phyloP scores from a whole-genome alignment of 257 asterid species.

The Solanum chmielewskii region DNA sequence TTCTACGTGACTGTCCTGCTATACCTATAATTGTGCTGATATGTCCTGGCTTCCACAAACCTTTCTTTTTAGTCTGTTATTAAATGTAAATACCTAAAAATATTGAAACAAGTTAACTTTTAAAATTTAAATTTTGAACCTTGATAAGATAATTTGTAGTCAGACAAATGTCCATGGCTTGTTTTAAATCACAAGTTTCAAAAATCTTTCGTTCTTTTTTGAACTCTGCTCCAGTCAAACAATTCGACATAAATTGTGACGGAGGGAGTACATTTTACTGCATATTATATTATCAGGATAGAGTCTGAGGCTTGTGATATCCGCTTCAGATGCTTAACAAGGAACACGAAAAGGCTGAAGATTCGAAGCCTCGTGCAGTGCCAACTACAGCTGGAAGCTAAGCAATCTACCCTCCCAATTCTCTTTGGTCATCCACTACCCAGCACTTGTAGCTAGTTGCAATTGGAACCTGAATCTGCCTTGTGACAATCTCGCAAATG shows the following conservation, averaged over 20 bases:
- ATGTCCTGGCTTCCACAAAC: not conserved
- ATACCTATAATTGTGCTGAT: not conserved
- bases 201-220: not conserved
- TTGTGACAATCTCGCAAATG: not conserved
- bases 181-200: not conserved
- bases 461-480: not conserved
- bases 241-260: not conserved
- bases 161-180: not conserved
- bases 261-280: not conserved
- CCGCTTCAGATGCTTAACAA: constrained; percentile 79
- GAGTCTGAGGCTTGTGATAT: not conserved
- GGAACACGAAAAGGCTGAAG: constrained; percentile 88
- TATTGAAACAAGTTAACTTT: not conserved
- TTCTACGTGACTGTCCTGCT: not conserved
- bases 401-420: not conserved
- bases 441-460: not conserved
- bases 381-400: constrained; percentile 65
- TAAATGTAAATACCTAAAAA: not conserved
- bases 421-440: not conserved
- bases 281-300: not conserved
- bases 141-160: not conserved
- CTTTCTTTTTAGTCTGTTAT: not conserved
- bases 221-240: not conserved
- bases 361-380: constrained; percentile 61
- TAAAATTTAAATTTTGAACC: not conserved